These are phyloP conservation scores for Tubosaeta brunneosetosa DNA, from an alignment of 768 basidiomycete genomes.

Conservation along the genomic window DNA sequence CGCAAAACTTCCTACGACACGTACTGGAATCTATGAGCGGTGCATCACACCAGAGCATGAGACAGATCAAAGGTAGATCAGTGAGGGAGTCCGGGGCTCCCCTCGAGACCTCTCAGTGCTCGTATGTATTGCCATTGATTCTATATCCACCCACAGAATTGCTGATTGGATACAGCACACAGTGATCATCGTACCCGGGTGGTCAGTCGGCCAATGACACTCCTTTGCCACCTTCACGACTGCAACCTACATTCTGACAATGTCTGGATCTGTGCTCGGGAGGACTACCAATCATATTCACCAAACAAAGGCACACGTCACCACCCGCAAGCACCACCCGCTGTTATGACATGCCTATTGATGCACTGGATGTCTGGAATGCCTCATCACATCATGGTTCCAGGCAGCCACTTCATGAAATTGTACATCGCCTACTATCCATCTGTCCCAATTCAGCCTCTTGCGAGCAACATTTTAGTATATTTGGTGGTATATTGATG, in stretches of 20 bases:
- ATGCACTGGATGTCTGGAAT: neutral
- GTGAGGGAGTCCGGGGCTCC: neutral
- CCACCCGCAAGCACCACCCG: too few species aligned
- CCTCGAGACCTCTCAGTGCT: neutral
- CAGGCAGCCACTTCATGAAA: too few species aligned
- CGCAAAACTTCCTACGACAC: too few species aligned
- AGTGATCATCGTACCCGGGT: slow-evolving; percentile 1
- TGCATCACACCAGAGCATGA: too few species aligned
- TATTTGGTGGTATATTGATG: neutral
- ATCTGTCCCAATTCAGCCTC: neutral
- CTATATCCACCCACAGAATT: neutral
- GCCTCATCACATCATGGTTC: neutral
- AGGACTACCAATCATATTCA: neutral
- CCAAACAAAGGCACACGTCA: too few species aligned
- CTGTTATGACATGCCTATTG: neutral
- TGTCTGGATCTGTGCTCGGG: neutral
- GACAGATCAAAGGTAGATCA: too few species aligned
- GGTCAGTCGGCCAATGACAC: slow-evolving; percentile 2
- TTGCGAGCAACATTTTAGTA: neutral
- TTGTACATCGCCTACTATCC: too few species aligned
- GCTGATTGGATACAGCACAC: neutral
- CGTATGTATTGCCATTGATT: neutral
- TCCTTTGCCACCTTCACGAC: slow-evolving; percentile 7
- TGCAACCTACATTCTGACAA: neutral
- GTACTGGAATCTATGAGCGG: too few species aligned